Base-by-base conservation (phyloP, 2,329 filamentous ascomycete species). In the Cladosporium sp. region DNA sequence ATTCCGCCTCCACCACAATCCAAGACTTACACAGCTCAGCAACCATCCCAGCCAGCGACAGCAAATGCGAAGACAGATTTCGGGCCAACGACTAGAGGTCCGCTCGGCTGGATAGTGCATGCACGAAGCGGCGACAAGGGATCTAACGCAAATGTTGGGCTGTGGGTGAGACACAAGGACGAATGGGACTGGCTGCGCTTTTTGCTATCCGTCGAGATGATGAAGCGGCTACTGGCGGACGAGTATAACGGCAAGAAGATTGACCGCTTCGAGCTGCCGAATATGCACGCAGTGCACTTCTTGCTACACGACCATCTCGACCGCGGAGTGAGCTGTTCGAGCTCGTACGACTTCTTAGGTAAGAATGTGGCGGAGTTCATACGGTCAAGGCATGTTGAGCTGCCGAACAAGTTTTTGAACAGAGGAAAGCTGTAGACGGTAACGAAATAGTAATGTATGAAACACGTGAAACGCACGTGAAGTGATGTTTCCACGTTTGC, bases 101-200 rank as follows among this genome's bases (percentile, higher is more conserved):
- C 75, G 1, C 60, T 78, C 2, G 76, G 76, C 40, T 73, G 67
- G 64, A 66, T 74, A 28, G 70, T 68, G 5, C 70, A 72, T 55
- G 72, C 69, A 1, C 57, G 71, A 1, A 67, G 64, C 17, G 72
- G 72, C 6, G 72, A 74, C 54, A 74, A 74, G 52, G 70, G 69
- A 9, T 62, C 60, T 7, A 70, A 73, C 45, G 68, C 67, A 11
- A 73, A 73, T 50, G 64, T 72, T 5, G 71, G 75, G 54, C 61
- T 74, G 60, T 83, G 78, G 63, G 76, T 79, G 5, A 69, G 75
- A 5, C 62, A 63, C 49, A 39, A 57, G 5, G 69, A 72, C n/a
- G 69, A 71, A 49, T 74, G 64, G 59, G 63, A 68, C 14, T 74
- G 72, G 72, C 55, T 74, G 25, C 64, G 67, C 15, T 63, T 61